Evolutionary conservation across 1,139 yeast genomes (phyloP).

Genomic region (Pneumocystis murina): DNA sequence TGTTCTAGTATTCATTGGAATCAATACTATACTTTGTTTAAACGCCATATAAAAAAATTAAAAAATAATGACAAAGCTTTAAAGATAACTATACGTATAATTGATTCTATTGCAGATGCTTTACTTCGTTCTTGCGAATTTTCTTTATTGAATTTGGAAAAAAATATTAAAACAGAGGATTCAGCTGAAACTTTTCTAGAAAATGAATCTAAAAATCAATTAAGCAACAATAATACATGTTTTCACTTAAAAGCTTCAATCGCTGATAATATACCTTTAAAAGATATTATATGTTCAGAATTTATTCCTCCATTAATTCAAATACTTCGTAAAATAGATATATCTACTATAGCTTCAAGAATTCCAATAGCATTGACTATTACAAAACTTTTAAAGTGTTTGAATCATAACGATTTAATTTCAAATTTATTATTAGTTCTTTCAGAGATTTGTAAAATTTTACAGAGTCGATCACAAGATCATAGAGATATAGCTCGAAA

Average conservation of each 20-base stretch:
- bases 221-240: constrained; percentile 1
- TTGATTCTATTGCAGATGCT: constrained; percentile 50
- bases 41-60: constrained; percentile 51
- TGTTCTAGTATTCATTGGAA: constrained; percentile 54
- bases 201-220: neutral
- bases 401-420: constrained; percentile 42
- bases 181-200: neutral
- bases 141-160: constrained; percentile 18
- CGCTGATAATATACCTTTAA: constrained; percentile 23
- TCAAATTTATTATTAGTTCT: constrained; percentile 63
- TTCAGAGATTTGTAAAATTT: constrained; percentile 72
- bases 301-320: constrained; percentile 49
- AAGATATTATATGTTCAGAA: constrained; percentile 40
- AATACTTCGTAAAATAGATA: constrained; percentile 38
- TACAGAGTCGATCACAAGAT: constrained; percentile 76
- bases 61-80: constrained; percentile 37
- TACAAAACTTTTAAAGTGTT: constrained; percentile 50
- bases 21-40: constrained; percentile 62
- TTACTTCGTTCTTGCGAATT: constrained; percentile 22
- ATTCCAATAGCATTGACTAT: constrained; percentile 74
- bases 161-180: constrained; percentile 8
- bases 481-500: constrained; percentile 77
- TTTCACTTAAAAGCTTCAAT: constrained; percentile 2
- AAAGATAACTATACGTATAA: constrained; percentile 45
- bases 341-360: constrained; percentile 61